Evolutionary conservation across 805 yeast genomes (phyloP), one percentile per base, ranked within the genome.

Genomic region (Monosporozyma aerobia): DNA sequence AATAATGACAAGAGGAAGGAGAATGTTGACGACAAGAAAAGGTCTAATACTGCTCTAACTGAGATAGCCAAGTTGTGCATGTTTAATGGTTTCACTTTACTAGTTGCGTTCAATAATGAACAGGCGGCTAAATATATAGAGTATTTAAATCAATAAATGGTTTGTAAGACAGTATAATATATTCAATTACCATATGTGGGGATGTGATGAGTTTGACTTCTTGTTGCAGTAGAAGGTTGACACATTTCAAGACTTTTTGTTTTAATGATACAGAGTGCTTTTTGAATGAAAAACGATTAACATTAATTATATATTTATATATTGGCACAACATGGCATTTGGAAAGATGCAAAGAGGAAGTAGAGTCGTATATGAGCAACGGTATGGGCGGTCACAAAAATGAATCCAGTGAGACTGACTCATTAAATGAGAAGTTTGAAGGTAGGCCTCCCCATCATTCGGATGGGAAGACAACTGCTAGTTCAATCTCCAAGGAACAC

Each of bases 51-150:
- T 4, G 39, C 74, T 5, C 46, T 73, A 46, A 65, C 68, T 49
- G 77, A 74, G 35, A 54, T 75, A 23, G 73, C 73, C 33, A 72
- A 69, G 53, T 44, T 69, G 7, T 72, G 77, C 52, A 60, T 74
- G 54, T 74, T 67, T 53, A 69, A 67, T 50, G 76, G 71, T 2
- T 73, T 74, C 45, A 71, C 78, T 0, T 51, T 75, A 44, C 56
- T 75, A 3, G 52, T 73, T 41, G 74, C 75, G 0, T 75, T 75
- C 62, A 73, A 74, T 19, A 77, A 74, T 56, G 79, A 76, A 48
- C 83, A 80, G 57, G 80, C 82, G 48, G 80, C 78, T 0, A 77
- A 73, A 48, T 73, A 72, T 51, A 54, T 73, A 40, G 66, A 68
- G 32, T 71, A 62, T 52, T 49, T 73, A 56, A 64, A 61, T 51